Evolutionary conservation across 164 flowering plant species (phyloP).

Genomic region (Kingdonia uniflora): DNA sequence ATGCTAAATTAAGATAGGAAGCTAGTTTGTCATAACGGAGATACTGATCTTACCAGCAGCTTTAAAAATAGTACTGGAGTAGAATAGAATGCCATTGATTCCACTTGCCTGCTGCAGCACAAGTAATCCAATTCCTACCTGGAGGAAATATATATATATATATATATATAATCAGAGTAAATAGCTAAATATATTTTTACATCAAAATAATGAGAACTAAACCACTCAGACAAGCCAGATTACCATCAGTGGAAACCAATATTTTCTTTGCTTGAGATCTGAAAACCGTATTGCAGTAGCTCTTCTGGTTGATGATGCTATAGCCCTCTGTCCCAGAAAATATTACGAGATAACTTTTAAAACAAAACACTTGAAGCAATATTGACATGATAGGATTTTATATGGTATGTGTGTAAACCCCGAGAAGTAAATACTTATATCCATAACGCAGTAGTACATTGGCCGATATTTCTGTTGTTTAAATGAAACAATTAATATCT

Average conservation of each 20-base stretch:
- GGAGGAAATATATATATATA: too few relatives aligned
- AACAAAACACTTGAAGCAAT: too few relatives aligned
- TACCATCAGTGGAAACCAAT: conserved; percentile 88
- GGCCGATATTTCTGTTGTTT: too few relatives aligned
- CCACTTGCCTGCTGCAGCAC: conserved; percentile 80
- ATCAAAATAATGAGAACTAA: not conserved
- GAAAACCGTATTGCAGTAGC: conserved; percentile 45
- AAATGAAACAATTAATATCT: too few relatives aligned
- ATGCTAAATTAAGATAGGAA: too few relatives aligned
- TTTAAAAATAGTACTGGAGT: conserved; percentile 70
- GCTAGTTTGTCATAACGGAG: not conserved
- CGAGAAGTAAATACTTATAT: too few relatives aligned
- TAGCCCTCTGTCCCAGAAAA: conserved; percentile 42
- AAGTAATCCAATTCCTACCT: conserved; percentile 86
- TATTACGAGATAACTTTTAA: too few relatives aligned
- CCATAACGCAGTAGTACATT: too few relatives aligned
- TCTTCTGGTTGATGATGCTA: conserved; percentile 49
- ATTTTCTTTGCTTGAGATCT: conserved; percentile 65
- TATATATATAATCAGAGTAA: not conserved
- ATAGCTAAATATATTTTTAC: not conserved
- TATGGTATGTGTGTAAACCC: too few relatives aligned
- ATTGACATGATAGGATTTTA: too few relatives aligned
- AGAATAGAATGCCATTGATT: conserved; percentile 80
- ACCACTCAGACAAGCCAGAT: not conserved
- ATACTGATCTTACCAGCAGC: conserved; percentile 53